phyloP scores from a whole-genome alignment of 2,329 filamentous ascomycete genomes.

The Fusarium longipes region DNA sequence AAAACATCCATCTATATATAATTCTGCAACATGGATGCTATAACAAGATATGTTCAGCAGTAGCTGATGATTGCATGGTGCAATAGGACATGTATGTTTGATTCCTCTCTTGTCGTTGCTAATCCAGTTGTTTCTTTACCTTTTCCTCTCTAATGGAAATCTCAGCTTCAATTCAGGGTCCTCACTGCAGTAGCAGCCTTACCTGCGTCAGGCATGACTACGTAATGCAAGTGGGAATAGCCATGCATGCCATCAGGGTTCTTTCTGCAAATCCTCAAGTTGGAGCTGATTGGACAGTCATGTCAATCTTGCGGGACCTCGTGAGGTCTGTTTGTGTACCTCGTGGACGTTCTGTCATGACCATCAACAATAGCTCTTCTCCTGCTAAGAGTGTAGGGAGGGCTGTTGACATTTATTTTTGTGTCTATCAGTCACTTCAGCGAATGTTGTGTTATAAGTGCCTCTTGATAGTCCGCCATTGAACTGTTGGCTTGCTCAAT shows the following conservation, averaged over 20 bases:
- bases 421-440: background rate
- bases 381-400: background rate
- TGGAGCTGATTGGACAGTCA: background rate
- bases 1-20: background rate
- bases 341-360: conserved; percentile 30
- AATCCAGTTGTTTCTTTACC: background rate
- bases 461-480: background rate
- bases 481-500: background rate
- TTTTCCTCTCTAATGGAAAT: background rate
- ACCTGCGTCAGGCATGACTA: conserved; percentile 5
- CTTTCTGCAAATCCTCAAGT: conserved; percentile 8
- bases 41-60: no score
- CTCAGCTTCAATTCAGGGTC: conserved; percentile 23
- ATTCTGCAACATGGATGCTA: background rate
- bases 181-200: background rate
- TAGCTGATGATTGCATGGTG: background rate
- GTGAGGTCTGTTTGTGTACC: conserved; percentile 5
- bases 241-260: conserved; percentile 40
- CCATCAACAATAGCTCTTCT: background rate
- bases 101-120: background rate
- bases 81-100: background rate
- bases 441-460: no score
- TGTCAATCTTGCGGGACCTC: conserved; percentile 18
- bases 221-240: conserved; percentile 2
- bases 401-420: no score